These are phyloP conservation scores for Aspergillus hancockii DNA, from an alignment of 495 filamentous ascomycete genomes.

Conservation along the genomic window DNA sequence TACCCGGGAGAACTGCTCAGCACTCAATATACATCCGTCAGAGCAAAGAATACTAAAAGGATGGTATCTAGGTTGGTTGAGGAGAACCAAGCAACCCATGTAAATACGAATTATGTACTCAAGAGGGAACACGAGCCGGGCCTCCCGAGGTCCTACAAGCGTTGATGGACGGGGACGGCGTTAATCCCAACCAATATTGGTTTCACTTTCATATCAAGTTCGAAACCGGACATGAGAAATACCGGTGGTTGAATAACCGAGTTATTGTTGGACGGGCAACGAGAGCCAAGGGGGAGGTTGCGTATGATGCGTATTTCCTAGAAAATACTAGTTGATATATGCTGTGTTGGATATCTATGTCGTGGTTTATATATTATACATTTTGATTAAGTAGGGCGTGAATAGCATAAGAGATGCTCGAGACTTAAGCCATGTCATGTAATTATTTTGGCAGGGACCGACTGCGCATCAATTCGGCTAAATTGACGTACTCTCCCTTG, in stretches of 20 bases:
- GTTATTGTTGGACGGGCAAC: conserved; percentile 34
- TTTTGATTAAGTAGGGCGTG: not conserved
- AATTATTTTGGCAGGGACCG: not conserved
- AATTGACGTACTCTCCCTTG: conserved; percentile 31
- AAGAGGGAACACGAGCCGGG: conserved; percentile 32
- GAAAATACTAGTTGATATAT: conserved; percentile 21
- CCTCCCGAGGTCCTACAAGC: conserved; percentile 30
- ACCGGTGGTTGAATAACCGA: conserved; percentile 36
- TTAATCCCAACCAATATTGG: conserved; percentile 33
- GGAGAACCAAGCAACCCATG: conserved; percentile 31
- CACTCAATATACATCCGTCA: no score
- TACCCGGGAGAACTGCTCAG: no score
- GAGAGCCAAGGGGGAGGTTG: conserved; percentile 30
- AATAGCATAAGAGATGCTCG: not conserved
- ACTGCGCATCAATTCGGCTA: conserved; percentile 37
- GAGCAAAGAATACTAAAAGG: not conserved
- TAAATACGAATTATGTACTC: conserved; percentile 34
- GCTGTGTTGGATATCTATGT: not conserved
- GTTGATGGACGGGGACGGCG: conserved; percentile 31
- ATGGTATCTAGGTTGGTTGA: conserved; percentile 27
- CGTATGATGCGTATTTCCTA: conserved; percentile 35
- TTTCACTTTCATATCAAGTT: conserved; percentile 34
- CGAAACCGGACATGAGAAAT: conserved; percentile 35
- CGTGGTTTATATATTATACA: not conserved
- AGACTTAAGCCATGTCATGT: not conserved